Base-by-base conservation (phyloP, 129 eudicot genomes). In the Saussurea involucrata region DNA sequence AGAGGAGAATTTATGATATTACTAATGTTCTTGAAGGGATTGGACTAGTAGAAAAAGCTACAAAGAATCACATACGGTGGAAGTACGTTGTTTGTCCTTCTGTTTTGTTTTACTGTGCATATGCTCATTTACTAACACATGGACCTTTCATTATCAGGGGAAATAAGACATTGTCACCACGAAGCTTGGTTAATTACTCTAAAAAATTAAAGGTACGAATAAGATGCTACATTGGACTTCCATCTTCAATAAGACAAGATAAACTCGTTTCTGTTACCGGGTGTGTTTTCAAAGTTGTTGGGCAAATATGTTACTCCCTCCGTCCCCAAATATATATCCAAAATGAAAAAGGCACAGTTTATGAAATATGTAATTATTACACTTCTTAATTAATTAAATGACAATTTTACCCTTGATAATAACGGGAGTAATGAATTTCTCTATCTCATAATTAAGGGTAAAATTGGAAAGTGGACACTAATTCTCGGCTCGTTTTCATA, bases 11-110 rank as follows among this genome's bases (percentile, higher is more conserved):
- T 34, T 90, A 90, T 69, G 96, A 90, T 74, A 90, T 90, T 73
- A 90, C 96, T 32, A 88, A 90, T 74, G 96, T 90, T 78, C 96
- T 90, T 72, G 96, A 90, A 84, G 96, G 96, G 57, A 86, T 86
- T 25, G 96, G 93, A 57, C 77, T 90, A 69, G 85, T 90, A 33
- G 96, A 90, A 85, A 90, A 90, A 80, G 86, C 89, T 28, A 55
- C 93, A 73, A 90, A 90, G 73, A 90, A 85, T 78, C 93, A 86
- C 71, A 88, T 86, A 71, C 85, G 79, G 42, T 91, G 94, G 94
- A 85, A 83, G 94, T 91, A 85, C 42, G 84, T 77, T 63, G 29
- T 72, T 76, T 6, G 72, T 10, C 21, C 4, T 66, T 63, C 40
- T 72, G 42, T 67, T 31, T 34, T 69, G 63, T 69, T 21, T 21